phyloP scores from a whole-genome alignment of 1,139 yeast genomes.

The Yamadazyma friedrichii region DNA sequence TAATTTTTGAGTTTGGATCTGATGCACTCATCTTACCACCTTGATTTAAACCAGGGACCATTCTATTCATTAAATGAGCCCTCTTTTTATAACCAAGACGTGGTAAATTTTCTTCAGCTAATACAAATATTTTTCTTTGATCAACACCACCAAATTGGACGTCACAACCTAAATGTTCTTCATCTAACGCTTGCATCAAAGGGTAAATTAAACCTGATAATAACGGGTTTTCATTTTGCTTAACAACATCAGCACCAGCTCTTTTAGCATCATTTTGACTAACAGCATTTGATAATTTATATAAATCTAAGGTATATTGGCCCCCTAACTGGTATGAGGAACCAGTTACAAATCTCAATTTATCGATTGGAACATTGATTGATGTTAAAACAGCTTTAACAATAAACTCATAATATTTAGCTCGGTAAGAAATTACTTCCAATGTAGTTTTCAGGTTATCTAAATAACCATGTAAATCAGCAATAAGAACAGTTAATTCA shows the following conservation, averaged over 20 bases:
- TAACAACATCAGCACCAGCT: constrained; percentile 99
- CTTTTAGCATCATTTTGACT: constrained; percentile 96
- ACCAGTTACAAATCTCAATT: constrained; percentile 80
- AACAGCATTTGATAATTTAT: constrained; percentile 76
- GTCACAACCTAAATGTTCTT: constrained; percentile 83
- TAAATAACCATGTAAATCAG: constrained; percentile 96
- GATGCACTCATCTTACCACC: constrained; percentile 99
- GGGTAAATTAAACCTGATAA: constrained; percentile 95
- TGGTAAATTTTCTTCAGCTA: constrained; percentile 93
- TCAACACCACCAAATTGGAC: constrained; percentile 99
- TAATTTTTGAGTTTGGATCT: constrained; percentile 97
- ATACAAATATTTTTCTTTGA: constrained; percentile 95
- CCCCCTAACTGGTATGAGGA: constrained; percentile 80
- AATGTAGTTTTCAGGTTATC: constrained; percentile 98
- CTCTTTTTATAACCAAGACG: constrained; percentile 91
- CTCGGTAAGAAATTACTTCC: constrained; percentile 86
- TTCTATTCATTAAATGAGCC: constrained; percentile 97
- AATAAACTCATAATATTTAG: constrained; percentile 79
- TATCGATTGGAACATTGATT: constrained; percentile 89
- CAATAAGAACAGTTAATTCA: constrained; percentile 86
- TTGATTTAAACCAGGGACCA: constrained; percentile 97
- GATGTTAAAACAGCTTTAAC: constrained; percentile 83
- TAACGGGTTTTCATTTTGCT: constrained; percentile 92
- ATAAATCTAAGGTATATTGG: constrained; percentile 84
- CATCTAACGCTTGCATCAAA: constrained; percentile 98